Conservation (phyloP, 2,329 filamentous ascomycete species). For the Pseudogymnoascus sp. region DNA sequence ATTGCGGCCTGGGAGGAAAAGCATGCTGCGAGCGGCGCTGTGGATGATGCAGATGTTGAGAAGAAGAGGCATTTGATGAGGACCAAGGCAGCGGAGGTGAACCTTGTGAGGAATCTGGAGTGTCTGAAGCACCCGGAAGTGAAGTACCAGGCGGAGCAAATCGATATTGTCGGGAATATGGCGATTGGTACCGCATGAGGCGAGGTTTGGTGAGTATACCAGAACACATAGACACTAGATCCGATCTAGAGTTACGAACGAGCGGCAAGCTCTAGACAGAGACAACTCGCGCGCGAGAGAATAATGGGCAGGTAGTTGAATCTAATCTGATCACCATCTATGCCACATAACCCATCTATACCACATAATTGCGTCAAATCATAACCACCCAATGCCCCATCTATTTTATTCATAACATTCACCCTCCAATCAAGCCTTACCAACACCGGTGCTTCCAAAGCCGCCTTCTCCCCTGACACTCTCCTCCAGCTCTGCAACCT, state of each 20-base stretch:
- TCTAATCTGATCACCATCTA: slow-evolving; percentile 4
- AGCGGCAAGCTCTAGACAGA: background rate
- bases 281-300: background rate
- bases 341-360: slow-evolving; percentile 5
- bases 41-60: slow-evolving; percentile 33
- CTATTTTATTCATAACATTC: background rate
- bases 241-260: background rate
- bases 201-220: too few relatives aligned
- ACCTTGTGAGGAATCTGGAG: slow-evolving; percentile 66
- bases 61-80: slow-evolving; percentile 53
- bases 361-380: slow-evolving; percentile 2
- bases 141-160: slow-evolving; percentile 51
- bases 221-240: background rate
- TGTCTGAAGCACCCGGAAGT: slow-evolving; percentile 60
- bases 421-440: slow-evolving; percentile 14
- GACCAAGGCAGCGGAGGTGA: slow-evolving; percentile 83
- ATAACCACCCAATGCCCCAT: background rate
- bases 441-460: slow-evolving; percentile 74
- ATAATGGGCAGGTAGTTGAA: background rate
- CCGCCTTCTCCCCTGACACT: slow-evolving; percentile 86
- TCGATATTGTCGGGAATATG: slow-evolving; percentile 24
- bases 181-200: background rate
- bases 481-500: slow-evolving; percentile 80
- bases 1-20: slow-evolving; percentile 44
- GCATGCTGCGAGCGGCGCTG: slow-evolving; percentile 33